A percentile compares a stretch with the other conserved stretches of the same genome.
These are phyloP conservation scores for Boletus insuetus DNA, from an alignment of 768 basidiomycete species.

Conservation along the genomic window DNA sequence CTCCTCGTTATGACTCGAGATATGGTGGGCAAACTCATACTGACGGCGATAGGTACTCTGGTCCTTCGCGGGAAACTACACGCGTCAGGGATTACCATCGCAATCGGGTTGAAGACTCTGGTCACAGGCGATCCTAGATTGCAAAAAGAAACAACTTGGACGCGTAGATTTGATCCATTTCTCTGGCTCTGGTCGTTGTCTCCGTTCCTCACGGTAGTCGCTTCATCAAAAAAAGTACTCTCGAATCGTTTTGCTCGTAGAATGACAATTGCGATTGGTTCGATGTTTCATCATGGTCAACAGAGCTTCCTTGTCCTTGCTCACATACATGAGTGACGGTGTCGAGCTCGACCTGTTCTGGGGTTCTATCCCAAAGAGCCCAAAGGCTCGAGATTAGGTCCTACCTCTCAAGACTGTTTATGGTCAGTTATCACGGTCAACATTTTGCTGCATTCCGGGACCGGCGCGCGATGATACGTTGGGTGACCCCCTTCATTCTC, in stretches of 20 bases:
- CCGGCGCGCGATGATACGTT: too few relatives aligned
- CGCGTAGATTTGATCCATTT: slow-evolving; percentile 4
- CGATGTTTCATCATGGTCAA: slow-evolving; percentile 2
- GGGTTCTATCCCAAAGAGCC: too few relatives aligned
- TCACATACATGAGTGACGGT: neutral
- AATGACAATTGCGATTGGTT: neutral
- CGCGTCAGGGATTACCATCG: slow-evolving; percentile 42
- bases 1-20: slow-evolving; percentile 50
- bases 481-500: too few relatives aligned
- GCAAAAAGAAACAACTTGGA: neutral
- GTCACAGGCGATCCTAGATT: slow-evolving; percentile 28
- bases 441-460: too few relatives aligned
- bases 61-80: slow-evolving; percentile 30
- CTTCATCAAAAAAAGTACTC: slow-evolving; percentile 1
- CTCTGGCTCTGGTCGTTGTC: slow-evolving; percentile 1
- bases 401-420: too few relatives aligned
- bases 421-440: too few relatives aligned
- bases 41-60: slow-evolving; percentile 51
- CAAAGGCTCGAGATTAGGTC: too few relatives aligned
- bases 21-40: slow-evolving; percentile 44
- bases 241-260: slow-evolving; percentile 6
- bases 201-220: slow-evolving; percentile 1
- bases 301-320: slow-evolving; percentile 1
- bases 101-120: slow-evolving; percentile 32
- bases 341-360: too few relatives aligned